Evolutionary conservation across 176 grass and related monocot species (phyloP).

Genomic region (Zea luxurians): DNA sequence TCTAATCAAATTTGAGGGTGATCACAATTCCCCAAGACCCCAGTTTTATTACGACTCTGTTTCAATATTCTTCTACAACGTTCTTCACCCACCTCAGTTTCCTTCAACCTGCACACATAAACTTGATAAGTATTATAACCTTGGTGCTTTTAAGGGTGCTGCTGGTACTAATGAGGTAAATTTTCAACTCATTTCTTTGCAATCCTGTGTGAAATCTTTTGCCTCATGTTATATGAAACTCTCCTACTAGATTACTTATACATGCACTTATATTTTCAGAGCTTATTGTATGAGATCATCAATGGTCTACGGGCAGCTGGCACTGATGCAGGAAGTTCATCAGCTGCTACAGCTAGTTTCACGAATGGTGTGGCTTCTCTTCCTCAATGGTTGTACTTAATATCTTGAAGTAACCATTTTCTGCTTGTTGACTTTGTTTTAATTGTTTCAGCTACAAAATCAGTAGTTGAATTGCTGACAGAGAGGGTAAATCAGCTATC

Average conservation of each 20-base stretch:
- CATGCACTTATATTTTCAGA: constrained; percentile 53
- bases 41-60: constrained; percentile 99
- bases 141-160: constrained; percentile 63
- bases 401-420: constrained; percentile 1
- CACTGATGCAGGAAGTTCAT: constrained; percentile 81
- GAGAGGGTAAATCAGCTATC: constrained; percentile 85
- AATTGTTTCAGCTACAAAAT: constrained; percentile 80
- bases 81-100: constrained; percentile 84
- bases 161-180: constrained; percentile 76
- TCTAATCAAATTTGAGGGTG: constrained; percentile 94
- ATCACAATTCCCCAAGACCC: constrained; percentile 92
- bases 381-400: constrained; percentile 4
- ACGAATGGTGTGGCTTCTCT: constrained; percentile 50
- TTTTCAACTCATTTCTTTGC: constrained; percentile 33
- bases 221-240: constrained; percentile 13
- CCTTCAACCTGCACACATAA: constrained; percentile 71
- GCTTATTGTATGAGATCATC: constrained; percentile 93
- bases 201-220: constrained; percentile 11
- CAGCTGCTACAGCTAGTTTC: constrained; percentile 64
- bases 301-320: constrained; percentile 65
- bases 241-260: constrained; percentile 23
- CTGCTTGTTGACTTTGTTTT: constrained; percentile 27
- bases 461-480: constrained; percentile 88
- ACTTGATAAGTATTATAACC: constrained; percentile 74
- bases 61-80: constrained; percentile 98